phyloP scores from a whole-genome alignment of 1,284 basidiomycete genomes.

The Wolfiporia cocos region DNA sequence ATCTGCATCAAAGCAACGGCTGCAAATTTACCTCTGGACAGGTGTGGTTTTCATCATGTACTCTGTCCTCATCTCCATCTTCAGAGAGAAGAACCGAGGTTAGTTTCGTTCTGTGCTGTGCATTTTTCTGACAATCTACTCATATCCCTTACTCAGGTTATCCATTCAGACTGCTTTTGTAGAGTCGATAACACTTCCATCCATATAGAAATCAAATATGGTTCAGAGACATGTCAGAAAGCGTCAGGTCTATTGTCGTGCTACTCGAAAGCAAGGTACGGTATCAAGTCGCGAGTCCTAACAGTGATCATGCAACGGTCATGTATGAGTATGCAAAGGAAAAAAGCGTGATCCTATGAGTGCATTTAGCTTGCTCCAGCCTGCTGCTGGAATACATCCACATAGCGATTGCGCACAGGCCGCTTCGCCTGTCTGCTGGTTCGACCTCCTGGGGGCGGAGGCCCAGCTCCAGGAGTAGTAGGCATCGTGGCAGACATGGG shows the following conservation, averaged over 20 bases:
- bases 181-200: conserved; percentile 6
- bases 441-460: conserved; percentile 42
- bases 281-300: no score
- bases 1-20: conserved; percentile 72
- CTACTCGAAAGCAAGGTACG: no score
- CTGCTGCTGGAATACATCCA: conserved; percentile 75
- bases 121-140: conserved; percentile 4
- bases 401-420: conserved; percentile 75
- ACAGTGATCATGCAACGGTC: not conserved
- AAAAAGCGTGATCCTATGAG: not conserved
- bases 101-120: conserved; percentile 17
- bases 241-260: no score
- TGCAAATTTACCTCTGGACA: conserved; percentile 89
- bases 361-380: conserved; percentile 12
- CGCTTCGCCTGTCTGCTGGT: conserved; percentile 67
- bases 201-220: not conserved
- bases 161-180: conserved; percentile 70
- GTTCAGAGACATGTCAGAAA: no score
- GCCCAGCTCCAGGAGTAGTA: conserved; percentile 29
- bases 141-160: conserved; percentile 44
- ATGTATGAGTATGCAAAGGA: conserved; percentile 4
- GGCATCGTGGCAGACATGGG: conserved; percentile 32
- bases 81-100: conserved; percentile 91
- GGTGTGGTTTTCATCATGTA: conserved; percentile 81
- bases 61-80: conserved; percentile 84